Base-by-base conservation (phyloP, 1,284 basidiomycete species). In the Pseudozyma pruni region DNA sequence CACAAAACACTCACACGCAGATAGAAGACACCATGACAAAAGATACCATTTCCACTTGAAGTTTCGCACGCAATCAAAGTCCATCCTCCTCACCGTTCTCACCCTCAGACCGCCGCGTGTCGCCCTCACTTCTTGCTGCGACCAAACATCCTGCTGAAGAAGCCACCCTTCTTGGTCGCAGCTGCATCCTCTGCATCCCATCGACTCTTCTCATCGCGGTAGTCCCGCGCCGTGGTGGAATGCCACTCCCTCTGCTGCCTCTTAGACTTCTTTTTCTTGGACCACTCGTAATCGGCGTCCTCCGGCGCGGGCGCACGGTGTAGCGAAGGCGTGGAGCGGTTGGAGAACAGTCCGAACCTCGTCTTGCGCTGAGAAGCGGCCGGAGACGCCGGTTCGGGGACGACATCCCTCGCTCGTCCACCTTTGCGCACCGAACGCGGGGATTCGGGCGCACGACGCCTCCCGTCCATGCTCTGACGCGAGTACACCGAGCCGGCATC, bases 271-370 rank as follows among this genome's bases (percentile, higher is more conserved):
- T 38, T 29, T 14, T 20, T 47, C 33, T 50, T 58, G 17, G 22
- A 34, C 69, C 69, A 72, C 27, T 67, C 47, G 58, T 63, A 67
- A 32, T 63, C 69, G 9, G 43, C 44, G 31, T 72, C 69, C 22
- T 72, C 69, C 5, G 63, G 69, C 3, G 69, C 60, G 8, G 67
- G 56, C 0, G 35, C 20, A 14, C 66, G 53, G 23, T 45, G 66
- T 2, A 70, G 25, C 11, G 67, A 63, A 2, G 67, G 67, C 4
- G 56, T 59, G 13, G 67, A 70, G 16, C 49, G 46, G 46, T 69
- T 63, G 7, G 45, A 44, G 32, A 69, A 66, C 14, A 66, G 25
- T 4, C 51, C 56, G 14, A 59, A 54, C 6, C 43, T 29, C 14
- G 41, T 10, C 40, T 52, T 47, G 16, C 37, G n/a, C 25, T 38